These are phyloP conservation scores for Kwoniella newhampshirensis DNA, from an alignment of 768 basidiomycete genomes.

Conservation along the genomic window DNA sequence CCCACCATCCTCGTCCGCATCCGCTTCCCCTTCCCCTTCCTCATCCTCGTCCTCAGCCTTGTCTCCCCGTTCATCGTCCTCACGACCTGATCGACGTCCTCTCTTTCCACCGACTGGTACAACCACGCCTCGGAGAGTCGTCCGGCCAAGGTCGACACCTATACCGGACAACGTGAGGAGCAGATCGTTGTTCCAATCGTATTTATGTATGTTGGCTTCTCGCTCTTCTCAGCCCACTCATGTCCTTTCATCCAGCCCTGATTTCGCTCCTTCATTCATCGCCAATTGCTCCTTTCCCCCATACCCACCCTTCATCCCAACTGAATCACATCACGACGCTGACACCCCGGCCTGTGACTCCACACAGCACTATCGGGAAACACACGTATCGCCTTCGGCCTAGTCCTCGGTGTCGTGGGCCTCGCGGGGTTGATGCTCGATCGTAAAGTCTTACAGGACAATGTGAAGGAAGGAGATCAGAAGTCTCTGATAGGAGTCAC, in stretches of 20 bases:
- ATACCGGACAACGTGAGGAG: no score
- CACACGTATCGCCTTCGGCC: conserved; percentile 12
- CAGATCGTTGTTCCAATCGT: conserved; percentile 11
- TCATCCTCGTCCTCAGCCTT: not conserved
- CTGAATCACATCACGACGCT: no score
- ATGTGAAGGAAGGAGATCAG: not conserved
- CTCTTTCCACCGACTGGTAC: conserved; percentile 11
- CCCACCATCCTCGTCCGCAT: conserved; percentile 1
- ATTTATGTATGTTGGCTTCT: conserved; percentile 10
- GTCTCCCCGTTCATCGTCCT: not conserved
- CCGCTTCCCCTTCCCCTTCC: not conserved
- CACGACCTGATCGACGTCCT: conserved; percentile 9
- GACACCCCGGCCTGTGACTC: no score
- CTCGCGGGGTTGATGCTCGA: conserved; percentile 17
- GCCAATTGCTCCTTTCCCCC: no score
- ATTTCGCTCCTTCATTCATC: no score
- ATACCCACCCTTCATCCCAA: no score
- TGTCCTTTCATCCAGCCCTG: no score
- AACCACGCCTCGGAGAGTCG: not conserved
- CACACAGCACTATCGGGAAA: conserved; percentile 8
- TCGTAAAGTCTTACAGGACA: conserved; percentile 13
- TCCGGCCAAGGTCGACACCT: no score
- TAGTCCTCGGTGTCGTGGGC: conserved; percentile 6
- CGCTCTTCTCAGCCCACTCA: no score
- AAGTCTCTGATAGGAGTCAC: conserved; percentile 5